Conservation (phyloP, 208 protist genomes). For the Trypanosoma mega region DNA sequence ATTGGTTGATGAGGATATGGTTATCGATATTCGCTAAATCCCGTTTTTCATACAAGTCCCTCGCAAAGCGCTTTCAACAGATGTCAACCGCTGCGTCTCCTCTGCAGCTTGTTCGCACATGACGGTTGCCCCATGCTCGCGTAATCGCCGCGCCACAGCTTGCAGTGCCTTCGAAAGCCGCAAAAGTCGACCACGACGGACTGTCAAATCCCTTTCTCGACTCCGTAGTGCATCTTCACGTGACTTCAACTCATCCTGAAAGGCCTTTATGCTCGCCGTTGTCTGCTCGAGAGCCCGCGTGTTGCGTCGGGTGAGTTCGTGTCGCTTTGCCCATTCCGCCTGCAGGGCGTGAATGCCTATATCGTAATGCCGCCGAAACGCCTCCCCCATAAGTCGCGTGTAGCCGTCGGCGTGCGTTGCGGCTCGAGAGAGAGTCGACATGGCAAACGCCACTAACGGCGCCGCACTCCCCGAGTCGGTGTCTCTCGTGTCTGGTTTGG, state of each 20-base stretch:
- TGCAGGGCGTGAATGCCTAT: slow-evolving; percentile 11
- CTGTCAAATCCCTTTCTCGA: slow-evolving; percentile 14
- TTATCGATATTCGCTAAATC: too few species aligned
- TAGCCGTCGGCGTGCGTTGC: slow-evolving; percentile 3
- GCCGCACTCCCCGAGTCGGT: not conserved
- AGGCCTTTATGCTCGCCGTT: slow-evolving; percentile 44
- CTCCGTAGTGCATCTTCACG: slow-evolving; percentile 24
- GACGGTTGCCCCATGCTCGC: slow-evolving; percentile 3
- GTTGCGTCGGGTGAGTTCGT: slow-evolving; percentile 27
- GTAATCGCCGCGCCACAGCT: slow-evolving; percentile 32
- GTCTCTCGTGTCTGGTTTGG: not conserved
- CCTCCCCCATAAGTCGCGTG: slow-evolving; percentile 6
- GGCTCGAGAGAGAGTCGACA: not conserved
- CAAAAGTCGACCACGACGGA: slow-evolving; percentile 22
- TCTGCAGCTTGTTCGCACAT: slow-evolving; percentile 17
- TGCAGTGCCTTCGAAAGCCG: slow-evolving; percentile 33
- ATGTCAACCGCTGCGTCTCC: too few species aligned
- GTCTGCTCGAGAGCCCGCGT: slow-evolving; percentile 49
- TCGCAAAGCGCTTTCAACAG: not conserved
- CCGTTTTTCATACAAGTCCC: not conserved
- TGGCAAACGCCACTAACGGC: not conserved
- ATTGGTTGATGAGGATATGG: too few species aligned
- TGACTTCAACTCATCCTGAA: slow-evolving; percentile 43
- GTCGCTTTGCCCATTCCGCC: slow-evolving; percentile 27
- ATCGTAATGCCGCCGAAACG: slow-evolving; percentile 23